phyloP scores from a whole-genome alignment of 108 stramenopile species.

The Phaeodactylum tricornutum region DNA sequence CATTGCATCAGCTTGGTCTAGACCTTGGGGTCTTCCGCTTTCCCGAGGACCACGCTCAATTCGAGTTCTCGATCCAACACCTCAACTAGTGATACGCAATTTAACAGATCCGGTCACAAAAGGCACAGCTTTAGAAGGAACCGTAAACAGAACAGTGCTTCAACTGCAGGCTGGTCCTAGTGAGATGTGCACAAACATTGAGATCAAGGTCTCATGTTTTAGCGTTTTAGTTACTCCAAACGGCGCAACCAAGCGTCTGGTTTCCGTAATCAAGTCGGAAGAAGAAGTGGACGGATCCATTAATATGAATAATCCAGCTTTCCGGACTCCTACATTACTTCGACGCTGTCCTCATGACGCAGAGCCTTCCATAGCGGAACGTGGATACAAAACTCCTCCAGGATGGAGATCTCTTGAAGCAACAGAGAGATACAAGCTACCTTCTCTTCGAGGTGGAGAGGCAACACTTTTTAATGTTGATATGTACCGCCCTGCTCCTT shows the following conservation, averaged over 20 bases:
- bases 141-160: slow-evolving; percentile 72
- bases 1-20: slow-evolving; percentile 55
- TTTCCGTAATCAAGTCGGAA: background rate
- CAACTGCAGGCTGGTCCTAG: slow-evolving; percentile 34
- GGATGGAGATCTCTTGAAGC: slow-evolving; percentile 46
- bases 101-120: slow-evolving; percentile 38
- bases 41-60: slow-evolving; percentile 60
- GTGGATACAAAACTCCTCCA: slow-evolving; percentile 38
- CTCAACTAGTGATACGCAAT: slow-evolving; percentile 52
- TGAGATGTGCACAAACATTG: slow-evolving; percentile 48
- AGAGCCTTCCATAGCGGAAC: slow-evolving; percentile 4
- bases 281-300: slow-evolving; percentile 3
- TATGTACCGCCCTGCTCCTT: slow-evolving; percentile 47
- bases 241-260: slow-evolving; percentile 17
- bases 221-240: slow-evolving; percentile 19
- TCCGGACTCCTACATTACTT: slow-evolving; percentile 31
- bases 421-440: background rate
- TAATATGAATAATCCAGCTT: slow-evolving; percentile 11
- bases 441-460: slow-evolving; percentile 4
- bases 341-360: no score
- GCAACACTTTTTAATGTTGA: slow-evolving; percentile 40
- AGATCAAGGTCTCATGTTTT: slow-evolving; percentile 29
- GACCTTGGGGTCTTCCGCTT: slow-evolving; percentile 45
- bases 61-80: slow-evolving; percentile 52
- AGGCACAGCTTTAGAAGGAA: slow-evolving; percentile 64